phyloP scores from a whole-genome alignment of 495 filamentous ascomycete genomes.

The Aspergillus kassunensis region DNA sequence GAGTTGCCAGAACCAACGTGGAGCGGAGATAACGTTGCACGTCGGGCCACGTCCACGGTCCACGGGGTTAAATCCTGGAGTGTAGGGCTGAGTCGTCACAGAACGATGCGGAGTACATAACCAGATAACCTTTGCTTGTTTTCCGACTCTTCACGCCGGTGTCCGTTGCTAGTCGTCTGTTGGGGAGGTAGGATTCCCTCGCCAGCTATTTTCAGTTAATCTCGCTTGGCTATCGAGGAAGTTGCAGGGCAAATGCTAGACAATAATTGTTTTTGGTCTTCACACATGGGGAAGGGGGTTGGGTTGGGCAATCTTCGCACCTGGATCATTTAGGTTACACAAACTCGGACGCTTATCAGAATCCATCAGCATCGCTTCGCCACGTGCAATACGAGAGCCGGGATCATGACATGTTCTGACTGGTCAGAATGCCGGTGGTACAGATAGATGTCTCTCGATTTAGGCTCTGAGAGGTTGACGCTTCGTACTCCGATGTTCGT shows the following conservation, averaged over 20 bases:
- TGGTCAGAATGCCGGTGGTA: background rate
- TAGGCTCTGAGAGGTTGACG: background rate
- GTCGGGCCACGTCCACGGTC: too few relatives aligned
- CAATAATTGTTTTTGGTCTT: too few relatives aligned
- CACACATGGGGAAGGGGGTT: background rate
- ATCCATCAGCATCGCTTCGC: background rate
- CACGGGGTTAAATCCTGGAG: background rate
- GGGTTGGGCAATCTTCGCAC: background rate
- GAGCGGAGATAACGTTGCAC: background rate
- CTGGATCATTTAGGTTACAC: slow-evolving; percentile 20
- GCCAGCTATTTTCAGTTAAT: background rate
- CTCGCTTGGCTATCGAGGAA: background rate
- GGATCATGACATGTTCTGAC: background rate
- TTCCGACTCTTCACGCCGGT: too few relatives aligned
- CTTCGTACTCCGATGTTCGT: background rate
- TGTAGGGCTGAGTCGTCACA: slow-evolving; percentile 1
- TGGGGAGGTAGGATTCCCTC: too few relatives aligned
- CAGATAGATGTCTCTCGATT: background rate
- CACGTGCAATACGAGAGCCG: slow-evolving; percentile 10
- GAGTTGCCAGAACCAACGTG: background rate
- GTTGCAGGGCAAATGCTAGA: too few relatives aligned
- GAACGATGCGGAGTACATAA: too few relatives aligned
- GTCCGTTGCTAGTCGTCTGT: too few relatives aligned
- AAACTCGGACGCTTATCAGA: slow-evolving; percentile 6
- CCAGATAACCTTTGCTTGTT: too few relatives aligned